Percentiles rank a stretch among this genome's conserved stretches.
These are phyloP conservation scores for Arabidopsis arenosa DNA, from an alignment of 345 rosid genomes.

Conservation along the genomic window DNA sequence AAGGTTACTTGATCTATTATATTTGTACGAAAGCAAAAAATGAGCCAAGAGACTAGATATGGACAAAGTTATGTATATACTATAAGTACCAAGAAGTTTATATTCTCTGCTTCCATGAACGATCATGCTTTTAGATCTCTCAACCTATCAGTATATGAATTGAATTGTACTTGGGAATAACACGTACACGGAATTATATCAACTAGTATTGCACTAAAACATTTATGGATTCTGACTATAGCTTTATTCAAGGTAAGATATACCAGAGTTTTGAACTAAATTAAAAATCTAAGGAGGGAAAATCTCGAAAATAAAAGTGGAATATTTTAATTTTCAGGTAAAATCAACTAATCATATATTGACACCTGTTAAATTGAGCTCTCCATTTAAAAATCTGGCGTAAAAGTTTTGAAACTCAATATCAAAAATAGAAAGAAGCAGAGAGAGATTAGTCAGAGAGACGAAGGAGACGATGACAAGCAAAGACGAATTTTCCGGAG, in stretches of 20 bases:
- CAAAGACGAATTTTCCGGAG: conserved; percentile 30
- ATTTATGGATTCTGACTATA: conserved; percentile 13
- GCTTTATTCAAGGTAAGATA: conserved; percentile 9
- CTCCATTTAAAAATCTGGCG: not conserved
- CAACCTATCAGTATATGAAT: not conserved
- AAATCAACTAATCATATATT: not conserved
- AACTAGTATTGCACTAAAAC: not conserved
- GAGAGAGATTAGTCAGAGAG: conserved; percentile 14
- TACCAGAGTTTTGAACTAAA: conserved; percentile 30
- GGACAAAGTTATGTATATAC: conserved; percentile 39
- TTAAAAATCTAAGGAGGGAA: too few relatives aligned
- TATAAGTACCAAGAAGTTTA: conserved; percentile 9
- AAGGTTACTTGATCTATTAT: not conserved
- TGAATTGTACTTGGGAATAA: conserved; percentile 32
- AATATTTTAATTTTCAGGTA: too few relatives aligned
- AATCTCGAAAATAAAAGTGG: too few relatives aligned
- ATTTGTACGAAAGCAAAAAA: conserved; percentile 20
- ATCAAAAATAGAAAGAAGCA: conserved; percentile 21
- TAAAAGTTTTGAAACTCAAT: conserved; percentile 19
- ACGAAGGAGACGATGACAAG: conserved; percentile 28
- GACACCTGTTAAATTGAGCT: conserved; percentile 18
- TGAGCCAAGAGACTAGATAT: conserved; percentile 30
- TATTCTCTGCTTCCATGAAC: conserved; percentile 22
- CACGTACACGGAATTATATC: conserved; percentile 7
- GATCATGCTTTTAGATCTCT: conserved; percentile 20